Percentiles rank a stretch among this genome's conserved stretches.
Conservation (phyloP, 2,329 filamentous ascomycete species). For the Phyllosticta citriasiana region DNA sequence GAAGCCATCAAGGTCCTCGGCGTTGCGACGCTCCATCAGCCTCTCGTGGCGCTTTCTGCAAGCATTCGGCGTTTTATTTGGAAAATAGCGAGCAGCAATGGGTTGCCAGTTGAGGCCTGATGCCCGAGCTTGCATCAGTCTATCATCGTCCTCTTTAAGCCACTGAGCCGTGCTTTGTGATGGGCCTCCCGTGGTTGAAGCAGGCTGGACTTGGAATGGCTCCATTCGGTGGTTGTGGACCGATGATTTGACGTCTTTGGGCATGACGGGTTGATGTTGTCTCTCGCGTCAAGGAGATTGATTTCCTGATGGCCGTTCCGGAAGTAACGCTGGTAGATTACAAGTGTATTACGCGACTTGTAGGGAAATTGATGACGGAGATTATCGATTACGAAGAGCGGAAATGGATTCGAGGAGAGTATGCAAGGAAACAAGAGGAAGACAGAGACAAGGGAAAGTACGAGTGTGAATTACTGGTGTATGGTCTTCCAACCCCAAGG, state of each 20-base stretch:
- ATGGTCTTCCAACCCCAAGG: not conserved
- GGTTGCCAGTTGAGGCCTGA: conserved; percentile 75
- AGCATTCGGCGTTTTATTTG: conserved; percentile 66
- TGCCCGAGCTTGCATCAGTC: conserved; percentile 59
- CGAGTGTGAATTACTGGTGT: not conserved
- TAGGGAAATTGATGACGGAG: not conserved
- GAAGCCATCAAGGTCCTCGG: conserved; percentile 68
- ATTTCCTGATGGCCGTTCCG: not conserved
- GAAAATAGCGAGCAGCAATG: conserved; percentile 68
- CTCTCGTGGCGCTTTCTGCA: conserved; percentile 85
- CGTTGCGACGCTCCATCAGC: conserved; percentile 62
- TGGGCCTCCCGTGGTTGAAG: conserved; percentile 11
- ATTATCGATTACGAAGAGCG: conserved; percentile 9
- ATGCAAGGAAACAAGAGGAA: conserved; percentile 4
- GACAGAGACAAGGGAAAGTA: not conserved
- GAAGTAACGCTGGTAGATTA: not conserved
- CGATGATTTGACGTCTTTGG: conserved; percentile 30
- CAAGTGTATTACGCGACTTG: not conserved
- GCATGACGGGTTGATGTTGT: conserved; percentile 25
- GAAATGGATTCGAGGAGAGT: not conserved
- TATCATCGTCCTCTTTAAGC: conserved; percentile 64
- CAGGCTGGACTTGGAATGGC: conserved; percentile 23
- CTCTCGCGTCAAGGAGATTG: not conserved
- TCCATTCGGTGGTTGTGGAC: conserved; percentile 19
- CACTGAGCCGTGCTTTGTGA: conserved; percentile 43